Conservation (phyloP, 768 basidiomycete species). For the Hygrophoropsis aurantiaca region DNA sequence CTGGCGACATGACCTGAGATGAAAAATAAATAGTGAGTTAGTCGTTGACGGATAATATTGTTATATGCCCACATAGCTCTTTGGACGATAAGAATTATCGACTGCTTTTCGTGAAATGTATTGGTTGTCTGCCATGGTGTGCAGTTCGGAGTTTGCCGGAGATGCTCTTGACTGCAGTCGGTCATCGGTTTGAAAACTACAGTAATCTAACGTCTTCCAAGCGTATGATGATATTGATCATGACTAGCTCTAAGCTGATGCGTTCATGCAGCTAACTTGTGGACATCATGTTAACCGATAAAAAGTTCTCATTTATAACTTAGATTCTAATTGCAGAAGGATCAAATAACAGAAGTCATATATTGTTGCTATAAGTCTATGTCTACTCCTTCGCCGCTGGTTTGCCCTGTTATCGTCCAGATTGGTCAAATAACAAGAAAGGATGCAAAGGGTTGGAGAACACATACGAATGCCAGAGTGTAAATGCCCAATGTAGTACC, state of each 20-base stretch:
- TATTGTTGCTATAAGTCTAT: background rate
- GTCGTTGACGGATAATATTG: background rate
- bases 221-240: no score
- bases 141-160: background rate
- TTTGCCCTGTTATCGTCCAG: background rate
- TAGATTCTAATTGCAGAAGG: no score
- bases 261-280: no score
- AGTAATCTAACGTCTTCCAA: no score
- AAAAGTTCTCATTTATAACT: no score
- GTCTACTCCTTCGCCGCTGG: background rate
- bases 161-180: background rate
- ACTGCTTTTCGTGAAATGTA: constrained; percentile 35
- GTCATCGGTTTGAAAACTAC: background rate
- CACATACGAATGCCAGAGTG: constrained; percentile 45
- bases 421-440: background rate
- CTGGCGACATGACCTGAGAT: constrained; percentile 79
- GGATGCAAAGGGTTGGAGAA: background rate
- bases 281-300: no score
- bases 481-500: constrained; percentile 52
- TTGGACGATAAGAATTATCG: constrained; percentile 37
- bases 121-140: constrained; percentile 33
- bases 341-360: background rate
- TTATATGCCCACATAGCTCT: constrained; percentile 30
- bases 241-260: no score
- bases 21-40: constrained; percentile 3